Base-by-base conservation (phyloP, 2,329 filamentous ascomycete genomes). In the Dothistroma pini region DNA sequence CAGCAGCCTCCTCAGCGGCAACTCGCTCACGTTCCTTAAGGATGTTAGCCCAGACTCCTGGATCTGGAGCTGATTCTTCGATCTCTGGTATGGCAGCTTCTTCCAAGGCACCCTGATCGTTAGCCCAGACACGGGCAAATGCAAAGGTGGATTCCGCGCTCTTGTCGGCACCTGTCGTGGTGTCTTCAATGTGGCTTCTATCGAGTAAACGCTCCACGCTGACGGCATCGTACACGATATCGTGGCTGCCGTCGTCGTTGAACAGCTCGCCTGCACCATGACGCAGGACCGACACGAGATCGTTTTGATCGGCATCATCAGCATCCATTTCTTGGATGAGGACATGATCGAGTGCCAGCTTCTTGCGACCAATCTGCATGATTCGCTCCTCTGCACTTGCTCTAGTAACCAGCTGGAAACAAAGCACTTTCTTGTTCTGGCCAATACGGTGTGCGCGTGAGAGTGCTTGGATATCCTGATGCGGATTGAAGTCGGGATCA, bases 401-500 rank as follows among this genome's bases (percentile, higher is more conserved):
- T 61, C 93, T 89, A 1, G 92, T 97, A 81, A 96, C 91, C 0
- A 99, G 79, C 73, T 97, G 93, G 70, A 97, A 96, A 66, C 96
- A 96, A 1, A 99, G 82, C 0, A 99, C 95, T 69, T 96, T 97
- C 67, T 95, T 92, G 75, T 92, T 91, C 76, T 99, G 96, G 0
- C 96, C 96, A 65, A 99, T 97, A 29, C 95, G 89, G 75, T 99
- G 95, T 19, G 93, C 95, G 66, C 96, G 87, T 32, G 93, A 96
- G 32, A 99, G 82, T 0, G 95, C 95, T 75, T 99, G 95, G 47
- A 99, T 89, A 71, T 99, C 96, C 75, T 99, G 95, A 72, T 99
- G 95, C 0, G 95, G 95, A 64, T 99, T 99, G 80, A 96, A 97
- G 72, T 99, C 95, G 0, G 91, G 91, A 69, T 99, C 93, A 67